phyloP scores from a whole-genome alignment of 1,284 basidiomycete species.

The Tetrapyrgos nigripes region DNA sequence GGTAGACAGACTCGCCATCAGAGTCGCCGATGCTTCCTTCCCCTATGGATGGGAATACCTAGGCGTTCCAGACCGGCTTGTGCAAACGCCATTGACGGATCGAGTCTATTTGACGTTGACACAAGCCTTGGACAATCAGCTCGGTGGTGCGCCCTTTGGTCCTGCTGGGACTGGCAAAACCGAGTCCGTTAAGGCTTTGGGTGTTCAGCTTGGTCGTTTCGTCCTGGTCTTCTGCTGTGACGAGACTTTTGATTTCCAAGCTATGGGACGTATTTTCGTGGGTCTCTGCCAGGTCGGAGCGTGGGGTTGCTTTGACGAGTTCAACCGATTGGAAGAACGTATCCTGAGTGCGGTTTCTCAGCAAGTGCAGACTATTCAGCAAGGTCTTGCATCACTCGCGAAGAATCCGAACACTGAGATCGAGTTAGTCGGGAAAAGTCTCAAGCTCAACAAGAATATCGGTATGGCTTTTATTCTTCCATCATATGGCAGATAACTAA shows the following conservation, averaged over 20 bases:
- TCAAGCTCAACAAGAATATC: constrained; percentile 95
- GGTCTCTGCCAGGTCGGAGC: constrained; percentile 99
- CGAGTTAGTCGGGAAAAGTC: constrained; percentile 93
- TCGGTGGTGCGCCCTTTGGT: constrained; percentile 97
- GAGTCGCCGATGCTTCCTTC: constrained; percentile 92
- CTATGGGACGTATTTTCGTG: constrained; percentile 99
- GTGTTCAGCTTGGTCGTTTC: constrained; percentile 96
- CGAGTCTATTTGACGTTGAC: constrained; percentile 96
- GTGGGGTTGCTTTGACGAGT: constrained; percentile 99
- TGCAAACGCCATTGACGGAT: constrained; percentile 99
- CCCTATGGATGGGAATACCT: constrained; percentile 99
- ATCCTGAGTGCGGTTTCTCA: constrained; percentile 99
- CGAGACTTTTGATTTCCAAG: constrained; percentile 99
- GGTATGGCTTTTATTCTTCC: constrained; percentile 49
- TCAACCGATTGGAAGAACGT: constrained; percentile 97
- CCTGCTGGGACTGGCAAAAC: constrained; percentile 99
- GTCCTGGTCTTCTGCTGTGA: constrained; percentile 99
- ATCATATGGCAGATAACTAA: constrained; percentile 9
- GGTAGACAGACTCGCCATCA: constrained; percentile 81
- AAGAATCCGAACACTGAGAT: constrained; percentile 90
- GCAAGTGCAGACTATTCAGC: constrained; percentile 98
- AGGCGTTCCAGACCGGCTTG: constrained; percentile 95
- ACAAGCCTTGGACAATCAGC: constrained; percentile 92
- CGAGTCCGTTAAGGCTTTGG: constrained; percentile 98
- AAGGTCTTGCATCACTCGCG: constrained; percentile 84